Evolutionary conservation across 306 rosid genomes (phyloP).

Genomic region (Castanospermum australe): DNA sequence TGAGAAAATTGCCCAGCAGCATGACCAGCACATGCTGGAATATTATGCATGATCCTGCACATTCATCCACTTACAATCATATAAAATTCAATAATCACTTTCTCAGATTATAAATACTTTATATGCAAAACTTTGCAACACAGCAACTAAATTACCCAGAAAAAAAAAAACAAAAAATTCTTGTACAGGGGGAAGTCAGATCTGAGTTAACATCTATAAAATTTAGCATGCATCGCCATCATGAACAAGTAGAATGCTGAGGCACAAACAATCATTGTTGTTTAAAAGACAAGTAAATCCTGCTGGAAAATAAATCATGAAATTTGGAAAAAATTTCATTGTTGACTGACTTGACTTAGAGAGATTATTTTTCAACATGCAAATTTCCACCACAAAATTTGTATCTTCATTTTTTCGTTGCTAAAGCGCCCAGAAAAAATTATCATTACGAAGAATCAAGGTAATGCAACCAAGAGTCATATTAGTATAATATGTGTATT

Average conservation of each 20-base stretch:
- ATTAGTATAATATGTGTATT: background rate
- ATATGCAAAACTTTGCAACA: background rate
- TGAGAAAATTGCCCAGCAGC: slow-evolving; percentile 24
- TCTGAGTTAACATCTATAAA: background rate
- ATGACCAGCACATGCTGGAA: slow-evolving; percentile 13
- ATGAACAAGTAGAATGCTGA: slow-evolving; percentile 13
- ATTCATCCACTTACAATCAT: background rate
- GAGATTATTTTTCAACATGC: background rate
- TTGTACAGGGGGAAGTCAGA: background rate
- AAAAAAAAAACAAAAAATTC: background rate
- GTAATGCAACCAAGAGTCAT: background rate
- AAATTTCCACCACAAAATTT: background rate
- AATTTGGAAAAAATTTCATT: slow-evolving; percentile 8
- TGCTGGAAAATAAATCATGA: no score
- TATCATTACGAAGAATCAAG: background rate
- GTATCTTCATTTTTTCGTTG: background rate
- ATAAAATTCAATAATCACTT: background rate
- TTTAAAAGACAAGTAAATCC: background rate
- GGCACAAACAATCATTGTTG: background rate
- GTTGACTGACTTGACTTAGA: slow-evolving; percentile 10
- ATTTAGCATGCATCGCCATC: slow-evolving; percentile 11
- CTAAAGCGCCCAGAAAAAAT: slow-evolving; percentile 1
- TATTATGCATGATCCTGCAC: slow-evolving; percentile 16
- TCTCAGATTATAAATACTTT: background rate
- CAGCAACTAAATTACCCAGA: background rate